Evolutionary conservation across 805 yeast genomes (phyloP).

Genomic region (Saccharomycopsis synnaedendra): DNA sequence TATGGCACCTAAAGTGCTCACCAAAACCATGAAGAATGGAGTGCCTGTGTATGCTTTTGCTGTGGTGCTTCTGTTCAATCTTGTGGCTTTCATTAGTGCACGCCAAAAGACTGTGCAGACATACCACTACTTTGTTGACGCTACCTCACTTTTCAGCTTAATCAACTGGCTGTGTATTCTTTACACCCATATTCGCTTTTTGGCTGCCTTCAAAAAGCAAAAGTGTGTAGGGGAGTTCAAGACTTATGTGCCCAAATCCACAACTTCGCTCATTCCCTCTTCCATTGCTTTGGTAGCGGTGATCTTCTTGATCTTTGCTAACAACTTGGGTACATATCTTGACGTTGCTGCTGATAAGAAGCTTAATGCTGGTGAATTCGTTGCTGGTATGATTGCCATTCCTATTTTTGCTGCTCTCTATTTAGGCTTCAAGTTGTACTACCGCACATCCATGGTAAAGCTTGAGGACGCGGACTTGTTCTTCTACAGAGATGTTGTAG

Average conservation of each 20-base stretch:
- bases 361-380: constrained; percentile 54
- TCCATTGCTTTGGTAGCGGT: constrained; percentile 46
- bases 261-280: constrained; percentile 63
- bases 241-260: constrained; percentile 46
- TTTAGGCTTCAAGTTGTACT: constrained; percentile 24
- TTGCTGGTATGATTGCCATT: constrained; percentile 69
- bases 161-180: constrained; percentile 31
- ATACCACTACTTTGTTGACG: constrained; percentile 32
- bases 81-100: constrained; percentile 34
- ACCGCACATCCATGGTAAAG: constrained; percentile 14
- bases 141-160: constrained; percentile 26
- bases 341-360: constrained; percentile 26
- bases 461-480: constrained; percentile 29
- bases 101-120: constrained; percentile 26
- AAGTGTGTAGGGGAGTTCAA: constrained; percentile 35
- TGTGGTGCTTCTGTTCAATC: constrained; percentile 27
- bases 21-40: constrained; percentile 31
- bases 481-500: constrained; percentile 34
- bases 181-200: constrained; percentile 33
- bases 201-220: constrained; percentile 34
- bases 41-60: constrained; percentile 34
- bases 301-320: constrained; percentile 44
- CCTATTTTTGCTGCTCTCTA: constrained; percentile 29
- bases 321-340: constrained; percentile 65
- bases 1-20: constrained; percentile 31